Evolutionary conservation across 306 rosid genomes (phyloP).

Genomic region (Glycine latifolia): DNA sequence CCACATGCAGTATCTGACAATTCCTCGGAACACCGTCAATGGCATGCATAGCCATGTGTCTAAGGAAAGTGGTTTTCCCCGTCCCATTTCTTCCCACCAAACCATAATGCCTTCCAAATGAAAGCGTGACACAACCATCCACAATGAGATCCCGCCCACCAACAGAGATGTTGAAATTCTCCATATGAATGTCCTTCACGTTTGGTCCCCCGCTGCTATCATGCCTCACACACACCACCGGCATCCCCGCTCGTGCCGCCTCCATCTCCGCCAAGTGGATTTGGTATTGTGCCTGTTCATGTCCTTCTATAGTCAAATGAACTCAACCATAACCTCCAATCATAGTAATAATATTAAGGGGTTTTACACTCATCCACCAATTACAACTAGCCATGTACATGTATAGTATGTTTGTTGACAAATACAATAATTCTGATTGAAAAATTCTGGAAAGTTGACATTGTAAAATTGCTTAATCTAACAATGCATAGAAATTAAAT

Average conservation of each 20-base stretch:
- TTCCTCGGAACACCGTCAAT: slow-evolving; percentile 92
- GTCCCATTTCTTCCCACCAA: slow-evolving; percentile 98
- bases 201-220: slow-evolving; percentile 67
- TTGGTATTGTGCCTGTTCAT: slow-evolving; percentile 74
- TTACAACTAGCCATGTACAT: too few species aligned
- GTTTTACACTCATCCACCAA: too few species aligned
- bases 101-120: slow-evolving; percentile 98
- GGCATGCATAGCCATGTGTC: slow-evolving; percentile 99
- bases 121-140: slow-evolving; percentile 86
- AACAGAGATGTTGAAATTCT: slow-evolving; percentile 85
- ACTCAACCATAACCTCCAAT: background rate
- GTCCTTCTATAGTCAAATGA: background rate
- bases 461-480: background rate
- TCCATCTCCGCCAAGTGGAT: slow-evolving; percentile 95
- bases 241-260: slow-evolving; percentile 96
- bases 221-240: slow-evolving; percentile 78
- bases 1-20: slow-evolving; percentile 97
- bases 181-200: slow-evolving; percentile 95
- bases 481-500: background rate
- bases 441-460: background rate
- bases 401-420: too few species aligned
- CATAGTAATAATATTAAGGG: background rate
- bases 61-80: slow-evolving; percentile 95
- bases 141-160: slow-evolving; percentile 99
- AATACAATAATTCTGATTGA: too few species aligned